Conservation (phyloP, 202 grass and related monocot genomes). For the Brachypodium distachyon region DNA sequence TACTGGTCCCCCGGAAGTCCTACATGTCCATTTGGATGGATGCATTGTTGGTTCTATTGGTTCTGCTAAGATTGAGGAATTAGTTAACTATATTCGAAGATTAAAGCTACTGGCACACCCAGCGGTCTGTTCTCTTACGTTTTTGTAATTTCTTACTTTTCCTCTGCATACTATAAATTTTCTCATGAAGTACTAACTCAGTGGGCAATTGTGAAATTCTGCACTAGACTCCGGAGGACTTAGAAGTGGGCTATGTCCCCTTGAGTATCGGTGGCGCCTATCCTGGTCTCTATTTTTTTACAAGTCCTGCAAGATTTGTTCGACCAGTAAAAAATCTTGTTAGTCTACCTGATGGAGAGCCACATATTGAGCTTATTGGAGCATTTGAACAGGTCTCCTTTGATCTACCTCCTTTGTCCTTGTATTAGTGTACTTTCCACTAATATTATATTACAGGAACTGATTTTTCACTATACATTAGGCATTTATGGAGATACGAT, state of each 20-base stretch:
- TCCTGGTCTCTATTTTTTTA: conserved; percentile 88
- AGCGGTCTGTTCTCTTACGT: conserved; percentile 44
- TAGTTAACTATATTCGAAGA: conserved; percentile 62
- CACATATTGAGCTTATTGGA: conserved; percentile 82
- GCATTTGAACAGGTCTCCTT: conserved; percentile 85
- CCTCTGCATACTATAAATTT: neutral
- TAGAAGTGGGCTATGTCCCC: conserved; percentile 93
- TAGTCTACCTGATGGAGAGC: conserved; percentile 24
- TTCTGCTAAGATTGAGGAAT: conserved; percentile 45
- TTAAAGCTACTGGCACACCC: conserved; percentile 61
- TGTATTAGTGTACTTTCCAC: conserved; percentile 8
- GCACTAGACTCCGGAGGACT: conserved; percentile 77
- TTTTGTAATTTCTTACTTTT: conserved; percentile 10
- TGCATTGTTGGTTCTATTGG: conserved; percentile 81
- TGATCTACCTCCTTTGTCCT: neutral
- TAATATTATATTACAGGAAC: neutral
- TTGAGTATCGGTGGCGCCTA: conserved; percentile 81
- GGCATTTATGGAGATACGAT: conserved; percentile 98
- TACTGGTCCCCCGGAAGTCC: conserved; percentile 67
- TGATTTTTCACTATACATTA: conserved; percentile 33
- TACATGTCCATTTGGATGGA: conserved; percentile 88
- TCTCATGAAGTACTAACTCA: conserved; percentile 8
- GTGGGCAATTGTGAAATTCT: neutral
- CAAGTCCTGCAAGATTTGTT: conserved; percentile 75
- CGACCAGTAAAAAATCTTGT: conserved; percentile 61